These are phyloP conservation scores for Collybia sp. DNA, from an alignment of 768 basidiomycete genomes.

Conservation along the genomic window DNA sequence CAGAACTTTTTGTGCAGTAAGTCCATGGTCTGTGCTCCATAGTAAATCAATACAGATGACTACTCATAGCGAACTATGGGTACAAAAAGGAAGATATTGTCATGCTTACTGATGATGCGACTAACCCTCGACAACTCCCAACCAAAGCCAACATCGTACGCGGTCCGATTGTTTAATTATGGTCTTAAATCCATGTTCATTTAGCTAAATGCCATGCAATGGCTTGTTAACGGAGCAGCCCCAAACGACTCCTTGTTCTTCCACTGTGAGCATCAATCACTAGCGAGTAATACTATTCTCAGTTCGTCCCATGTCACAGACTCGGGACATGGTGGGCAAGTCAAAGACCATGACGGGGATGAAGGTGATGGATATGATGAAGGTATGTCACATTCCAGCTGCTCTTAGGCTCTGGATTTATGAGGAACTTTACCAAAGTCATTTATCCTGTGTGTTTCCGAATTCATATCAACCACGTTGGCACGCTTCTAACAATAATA, in stretches of 20 bases:
- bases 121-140: slow-evolving; percentile 58
- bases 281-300: background rate
- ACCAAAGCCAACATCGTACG: slow-evolving; percentile 79
- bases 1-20: slow-evolving; percentile 68
- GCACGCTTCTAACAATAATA: background rate
- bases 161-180: slow-evolving; percentile 1
- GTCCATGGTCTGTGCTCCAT: slow-evolving; percentile 14
- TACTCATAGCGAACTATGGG: slow-evolving; percentile 44
- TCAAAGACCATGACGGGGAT: slow-evolving; percentile 77
- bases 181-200: slow-evolving; percentile 1
- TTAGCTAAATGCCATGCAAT: slow-evolving; percentile 77
- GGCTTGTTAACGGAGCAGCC: slow-evolving; percentile 80
- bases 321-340: slow-evolving; percentile 94
- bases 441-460: slow-evolving; percentile 80
- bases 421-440: slow-evolving; percentile 32
- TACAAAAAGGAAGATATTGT: slow-evolving; percentile 83
- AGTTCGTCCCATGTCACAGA: slow-evolving; percentile 37
- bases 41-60: background rate
- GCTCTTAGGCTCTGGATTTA: background rate
- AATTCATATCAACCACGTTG: background rate
- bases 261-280: slow-evolving; percentile 54
- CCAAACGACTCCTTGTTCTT: slow-evolving; percentile 89
- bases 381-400: slow-evolving; percentile 31
- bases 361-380: slow-evolving; percentile 85
- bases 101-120: slow-evolving; percentile 73